Conservation (phyloP, 2,329 filamentous ascomycete species). For the Verticillium nonalfalfae region DNA sequence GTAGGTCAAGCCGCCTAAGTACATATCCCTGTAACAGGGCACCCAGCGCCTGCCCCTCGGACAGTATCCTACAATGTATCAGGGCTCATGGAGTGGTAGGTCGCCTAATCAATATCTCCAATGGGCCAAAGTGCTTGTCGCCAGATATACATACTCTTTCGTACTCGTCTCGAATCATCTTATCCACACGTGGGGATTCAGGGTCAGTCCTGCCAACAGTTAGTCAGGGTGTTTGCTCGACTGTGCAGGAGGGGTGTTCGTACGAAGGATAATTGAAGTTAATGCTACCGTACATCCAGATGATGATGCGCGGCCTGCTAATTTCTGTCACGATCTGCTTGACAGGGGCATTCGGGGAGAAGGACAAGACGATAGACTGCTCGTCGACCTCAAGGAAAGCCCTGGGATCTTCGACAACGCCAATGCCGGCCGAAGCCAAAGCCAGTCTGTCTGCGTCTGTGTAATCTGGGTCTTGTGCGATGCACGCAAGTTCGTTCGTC, state of each 20-base stretch:
- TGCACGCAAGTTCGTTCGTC: not conserved
- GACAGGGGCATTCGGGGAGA: conserved; percentile 11
- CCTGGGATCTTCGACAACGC: conserved; percentile 7
- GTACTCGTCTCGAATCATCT: not conserved
- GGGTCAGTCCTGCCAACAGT: not conserved
- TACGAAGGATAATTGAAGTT: not conserved
- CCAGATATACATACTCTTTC: not conserved
- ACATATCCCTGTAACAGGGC: too few relatives aligned
- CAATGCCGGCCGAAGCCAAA: not conserved
- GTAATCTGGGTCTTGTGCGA: not conserved
- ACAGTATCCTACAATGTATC: too few relatives aligned
- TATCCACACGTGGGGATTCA: not conserved
- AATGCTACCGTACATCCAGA: conserved; percentile 5
- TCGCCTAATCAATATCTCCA: not conserved
- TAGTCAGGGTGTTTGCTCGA: not conserved
- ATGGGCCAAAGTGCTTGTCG: not conserved
- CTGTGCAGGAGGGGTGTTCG: not conserved
- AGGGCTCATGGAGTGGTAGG: not conserved
- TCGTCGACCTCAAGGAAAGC: conserved; percentile 13
- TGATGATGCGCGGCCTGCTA: conserved; percentile 10
- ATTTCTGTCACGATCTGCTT: conserved; percentile 13
- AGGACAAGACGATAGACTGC: conserved; percentile 7
- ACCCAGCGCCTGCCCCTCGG: too few relatives aligned
- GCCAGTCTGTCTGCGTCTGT: not conserved
- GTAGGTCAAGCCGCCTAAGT: too few relatives aligned